phyloP scores from a whole-genome alignment of 2,329 filamentous ascomycete genomes.

The Colletotrichum siamense region DNA sequence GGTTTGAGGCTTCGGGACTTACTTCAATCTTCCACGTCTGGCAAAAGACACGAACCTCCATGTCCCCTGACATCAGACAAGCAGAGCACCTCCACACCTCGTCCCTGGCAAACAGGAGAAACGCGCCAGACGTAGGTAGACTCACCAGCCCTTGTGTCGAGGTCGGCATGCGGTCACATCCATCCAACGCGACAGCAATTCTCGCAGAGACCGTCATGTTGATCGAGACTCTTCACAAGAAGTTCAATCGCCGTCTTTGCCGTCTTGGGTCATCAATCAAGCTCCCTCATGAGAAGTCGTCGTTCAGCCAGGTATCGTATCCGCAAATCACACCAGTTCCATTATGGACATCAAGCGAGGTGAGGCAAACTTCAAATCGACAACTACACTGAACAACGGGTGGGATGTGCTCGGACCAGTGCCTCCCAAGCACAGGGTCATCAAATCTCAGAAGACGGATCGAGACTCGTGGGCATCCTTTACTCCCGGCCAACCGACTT shows the following conservation, averaged over 20 bases:
- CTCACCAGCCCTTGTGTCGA: not conserved
- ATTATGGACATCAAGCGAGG: not conserved
- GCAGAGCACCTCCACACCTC: not conserved
- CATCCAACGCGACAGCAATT: not conserved
- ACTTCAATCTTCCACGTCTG: not conserved
- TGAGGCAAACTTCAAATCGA: not conserved
- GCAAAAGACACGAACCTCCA: not conserved
- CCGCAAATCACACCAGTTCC: not conserved
- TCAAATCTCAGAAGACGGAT: not conserved
- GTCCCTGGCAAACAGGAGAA: not conserved
- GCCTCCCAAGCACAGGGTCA: not conserved
- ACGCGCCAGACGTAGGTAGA: not conserved
- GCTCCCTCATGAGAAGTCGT: not conserved
- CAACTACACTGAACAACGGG: not conserved
- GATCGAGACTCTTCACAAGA: not conserved
- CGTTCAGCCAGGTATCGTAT: not conserved
- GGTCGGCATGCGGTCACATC: not conserved
- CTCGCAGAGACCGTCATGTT: not conserved
- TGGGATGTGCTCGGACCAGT: not conserved
- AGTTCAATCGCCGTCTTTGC: not conserved
- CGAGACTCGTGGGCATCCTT: not conserved
- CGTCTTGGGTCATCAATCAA: not conserved
- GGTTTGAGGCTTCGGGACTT: not conserved
- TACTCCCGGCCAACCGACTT: not conserved
- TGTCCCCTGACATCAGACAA: not conserved